Conservation (phyloP, 2,329 filamentous ascomycete genomes). For the Ceratocystis colombiana region DNA sequence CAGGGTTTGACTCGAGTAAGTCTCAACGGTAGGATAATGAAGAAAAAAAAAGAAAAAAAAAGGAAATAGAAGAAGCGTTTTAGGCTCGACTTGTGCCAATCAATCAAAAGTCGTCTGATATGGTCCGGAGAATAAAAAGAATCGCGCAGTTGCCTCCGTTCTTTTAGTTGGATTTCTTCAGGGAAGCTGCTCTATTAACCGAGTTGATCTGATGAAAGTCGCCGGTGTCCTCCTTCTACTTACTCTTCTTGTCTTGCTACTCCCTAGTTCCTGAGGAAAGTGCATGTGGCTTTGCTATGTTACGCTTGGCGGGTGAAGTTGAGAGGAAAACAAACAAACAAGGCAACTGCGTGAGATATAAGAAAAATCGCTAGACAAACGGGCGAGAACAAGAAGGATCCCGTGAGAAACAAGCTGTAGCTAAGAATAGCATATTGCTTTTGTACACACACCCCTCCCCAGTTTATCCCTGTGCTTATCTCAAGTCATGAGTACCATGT, state of each 20-base stretch:
- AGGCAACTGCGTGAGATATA: conserved; percentile 5
- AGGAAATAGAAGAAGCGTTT: neutral
- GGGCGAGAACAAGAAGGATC: neutral
- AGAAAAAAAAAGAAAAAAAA: too few relatives aligned
- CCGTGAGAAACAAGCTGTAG: conserved; percentile 2
- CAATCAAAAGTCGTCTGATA: neutral
- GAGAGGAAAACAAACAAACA: neutral
- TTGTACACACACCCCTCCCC: neutral
- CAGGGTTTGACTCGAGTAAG: too few relatives aligned
- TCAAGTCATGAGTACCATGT: neutral
- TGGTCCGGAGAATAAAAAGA: conserved; percentile 1
- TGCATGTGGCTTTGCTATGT: neutral
- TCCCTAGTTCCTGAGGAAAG: neutral
- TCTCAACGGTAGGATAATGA: too few relatives aligned
- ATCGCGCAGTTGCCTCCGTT: neutral
- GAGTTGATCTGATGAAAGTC: neutral
- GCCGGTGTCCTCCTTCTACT: neutral
- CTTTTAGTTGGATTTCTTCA: neutral
- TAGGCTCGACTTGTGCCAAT: neutral
- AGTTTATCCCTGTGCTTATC: neutral
- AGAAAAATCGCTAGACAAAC: neutral
- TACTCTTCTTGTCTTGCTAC: neutral
- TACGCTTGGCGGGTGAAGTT: neutral
- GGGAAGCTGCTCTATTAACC: neutral
- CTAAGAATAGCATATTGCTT: conserved; percentile 5